These are phyloP conservation scores for Boletellus ananiceps DNA, from an alignment of 768 basidiomycete species.

Conservation along the genomic window DNA sequence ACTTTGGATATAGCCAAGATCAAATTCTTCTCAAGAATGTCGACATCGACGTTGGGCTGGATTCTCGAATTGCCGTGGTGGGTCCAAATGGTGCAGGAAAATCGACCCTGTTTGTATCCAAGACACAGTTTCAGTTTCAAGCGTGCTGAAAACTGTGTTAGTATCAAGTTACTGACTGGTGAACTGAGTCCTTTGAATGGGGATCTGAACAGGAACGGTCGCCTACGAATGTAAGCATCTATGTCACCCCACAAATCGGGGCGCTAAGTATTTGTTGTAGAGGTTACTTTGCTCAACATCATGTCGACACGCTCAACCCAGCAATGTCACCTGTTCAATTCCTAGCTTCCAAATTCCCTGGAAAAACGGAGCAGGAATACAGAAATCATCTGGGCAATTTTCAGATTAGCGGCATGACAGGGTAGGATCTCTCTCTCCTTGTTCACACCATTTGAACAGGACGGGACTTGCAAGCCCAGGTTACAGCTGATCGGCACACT, in stretches of 20 bases:
- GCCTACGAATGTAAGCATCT: slow-evolving; percentile 71
- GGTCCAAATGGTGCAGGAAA: slow-evolving; percentile 96
- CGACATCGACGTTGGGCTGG: slow-evolving; percentile 91
- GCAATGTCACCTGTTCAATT: slow-evolving; percentile 91
- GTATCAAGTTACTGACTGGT: slow-evolving; percentile 67
- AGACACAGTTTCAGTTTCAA: not conserved
- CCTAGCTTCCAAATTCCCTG: slow-evolving; percentile 87
- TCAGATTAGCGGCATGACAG: slow-evolving; percentile 95
- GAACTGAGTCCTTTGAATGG: slow-evolving; percentile 41
- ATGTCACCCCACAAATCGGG: slow-evolving; percentile 1
- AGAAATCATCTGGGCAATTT: slow-evolving; percentile 93
- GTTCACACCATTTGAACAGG: not conserved
- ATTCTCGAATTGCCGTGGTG: slow-evolving; percentile 91
- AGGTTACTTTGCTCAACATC: slow-evolving; percentile 92
- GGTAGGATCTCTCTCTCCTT: slow-evolving; percentile 40
- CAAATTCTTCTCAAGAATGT: slow-evolving; percentile 72
- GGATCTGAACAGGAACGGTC: slow-evolving; percentile 85
- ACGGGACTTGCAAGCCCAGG: slow-evolving; percentile 30
- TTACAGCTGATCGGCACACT: slow-evolving; percentile 88
- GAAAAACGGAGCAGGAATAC: slow-evolving; percentile 95
- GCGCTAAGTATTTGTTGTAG: slow-evolving; percentile 33
- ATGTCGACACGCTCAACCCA: slow-evolving; percentile 86
- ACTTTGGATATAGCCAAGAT: slow-evolving; percentile 80
- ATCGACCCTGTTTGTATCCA: slow-evolving; percentile 70
- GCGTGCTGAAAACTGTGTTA: slow-evolving; percentile 28